Base-by-base conservation (phyloP, 805 yeast species). In the Millerozyma miso region DNA sequence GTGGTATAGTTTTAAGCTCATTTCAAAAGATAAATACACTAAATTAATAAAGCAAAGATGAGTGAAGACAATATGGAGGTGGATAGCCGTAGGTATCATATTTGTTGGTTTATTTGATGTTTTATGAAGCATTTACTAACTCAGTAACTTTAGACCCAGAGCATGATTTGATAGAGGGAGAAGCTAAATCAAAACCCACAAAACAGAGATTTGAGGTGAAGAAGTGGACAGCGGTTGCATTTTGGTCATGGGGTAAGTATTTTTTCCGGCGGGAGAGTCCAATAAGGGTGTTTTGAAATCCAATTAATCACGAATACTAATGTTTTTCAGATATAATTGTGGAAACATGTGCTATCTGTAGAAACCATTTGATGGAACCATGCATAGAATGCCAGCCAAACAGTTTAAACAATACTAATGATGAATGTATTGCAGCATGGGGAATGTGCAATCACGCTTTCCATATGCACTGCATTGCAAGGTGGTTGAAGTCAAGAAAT, bases 221-320 rank as follows among this genome's bases (percentile, higher is more conserved):
- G 60, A 93, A 90, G 71, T 91, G 99, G 98, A 89, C 96, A 12
- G 98, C 98, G 0, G 99, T 93, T 38, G 98, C 98, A n/a, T 88
- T 93, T 61, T 93, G 99, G 99, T 88, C 97, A 0, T 93, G 99
- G 99, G 96, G 77, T 68, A 71, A 58, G 69, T 71, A 45, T 55
- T 56, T 19, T 7, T 36, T 35, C n/a, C n/a, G n/a, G n/a, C n/a
- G n/a, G n/a, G n/a, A n/a, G n/a, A n/a, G n/a, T n/a, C n/a, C n/a
- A n/a, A n/a, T n/a, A n/a, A n/a, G n/a, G n/a, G n/a, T n/a, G n/a
- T n/a, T n/a, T n/a, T n/a, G n/a, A n/a, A n/a, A n/a, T n/a, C n/a
- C n/a, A n/a, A n/a, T n/a, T n/a, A n/a, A n/a, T n/a, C n/a, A 23
- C 15, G 8, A 12, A 3, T 53, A 53, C 59, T 59, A 53, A 53